These are phyloP conservation scores for Onygenales sp. DNA, from an alignment of 2,329 filamentous ascomycete species.

Conservation along the genomic window DNA sequence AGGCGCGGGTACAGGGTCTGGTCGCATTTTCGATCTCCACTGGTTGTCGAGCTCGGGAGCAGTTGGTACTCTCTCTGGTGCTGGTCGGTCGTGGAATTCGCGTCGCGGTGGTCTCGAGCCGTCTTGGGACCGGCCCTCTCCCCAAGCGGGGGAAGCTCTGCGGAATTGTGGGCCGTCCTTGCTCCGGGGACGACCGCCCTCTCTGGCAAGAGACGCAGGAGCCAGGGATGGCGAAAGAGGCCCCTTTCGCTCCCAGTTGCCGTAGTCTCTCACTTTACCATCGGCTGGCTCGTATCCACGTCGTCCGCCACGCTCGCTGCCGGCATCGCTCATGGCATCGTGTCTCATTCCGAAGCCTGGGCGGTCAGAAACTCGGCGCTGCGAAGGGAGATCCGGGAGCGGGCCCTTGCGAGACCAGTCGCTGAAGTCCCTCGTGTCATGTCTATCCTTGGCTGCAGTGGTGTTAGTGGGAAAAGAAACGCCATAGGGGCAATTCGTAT, in stretches of 20 bases:
- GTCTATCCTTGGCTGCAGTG: conserved; percentile 69
- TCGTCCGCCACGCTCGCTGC: conserved; percentile 56
- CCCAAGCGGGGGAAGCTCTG: conserved; percentile 65
- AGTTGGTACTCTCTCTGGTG: conserved; percentile 61
- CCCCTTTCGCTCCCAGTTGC: conserved; percentile 91
- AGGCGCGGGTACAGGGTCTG: conserved; percentile 56
- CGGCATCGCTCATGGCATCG: conserved; percentile 45
- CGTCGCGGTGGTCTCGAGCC: conserved; percentile 71
- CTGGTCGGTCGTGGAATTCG: conserved; percentile 60
- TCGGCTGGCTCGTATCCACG: conserved; percentile 61
- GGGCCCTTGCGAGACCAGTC: conserved; percentile 94
- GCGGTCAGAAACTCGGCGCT: conserved; percentile 46
- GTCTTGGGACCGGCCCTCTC: conserved; percentile 57
- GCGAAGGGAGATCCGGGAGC: conserved; percentile 60
- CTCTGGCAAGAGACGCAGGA: conserved; percentile 29
- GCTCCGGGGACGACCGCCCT: conserved; percentile 50
- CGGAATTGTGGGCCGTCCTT: conserved; percentile 54
- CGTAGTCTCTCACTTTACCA: conserved; percentile 68
- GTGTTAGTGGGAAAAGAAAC: background rate
- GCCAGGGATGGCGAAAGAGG: conserved; percentile 65
- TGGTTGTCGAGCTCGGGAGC: conserved; percentile 88
- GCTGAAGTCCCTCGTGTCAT: conserved; percentile 69
- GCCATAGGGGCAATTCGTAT: background rate
- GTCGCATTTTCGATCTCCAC: conserved; percentile 86
- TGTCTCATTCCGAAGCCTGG: conserved; percentile 46